Percentiles rank a stretch among this genome's conserved stretches.
Evolutionary conservation across 345 rosid genomes (phyloP).

Genomic region (Brassica carinata): DNA sequence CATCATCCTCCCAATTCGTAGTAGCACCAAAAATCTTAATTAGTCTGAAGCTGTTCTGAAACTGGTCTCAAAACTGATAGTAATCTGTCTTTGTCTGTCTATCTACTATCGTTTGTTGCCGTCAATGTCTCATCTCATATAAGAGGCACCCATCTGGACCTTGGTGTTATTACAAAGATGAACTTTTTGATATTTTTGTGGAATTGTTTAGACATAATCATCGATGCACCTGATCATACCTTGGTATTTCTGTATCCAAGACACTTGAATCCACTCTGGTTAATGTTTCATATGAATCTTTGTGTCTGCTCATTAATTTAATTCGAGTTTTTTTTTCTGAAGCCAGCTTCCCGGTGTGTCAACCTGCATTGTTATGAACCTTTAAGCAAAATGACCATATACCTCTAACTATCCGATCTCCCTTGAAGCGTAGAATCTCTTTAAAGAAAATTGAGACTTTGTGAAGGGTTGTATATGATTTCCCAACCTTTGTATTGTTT

Average conservation of each 20-base stretch:
- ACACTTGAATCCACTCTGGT: too few species aligned
- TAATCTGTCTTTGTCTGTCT: neutral
- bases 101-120: neutral
- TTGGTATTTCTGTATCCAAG: too few species aligned
- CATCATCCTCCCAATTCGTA: neutral
- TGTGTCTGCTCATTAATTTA: neutral
- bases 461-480: neutral
- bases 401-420: neutral
- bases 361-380: neutral
- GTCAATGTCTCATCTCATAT: neutral
- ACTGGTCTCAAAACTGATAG: neutral
- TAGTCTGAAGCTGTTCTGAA: too few species aligned
- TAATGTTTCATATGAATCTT: neutral
- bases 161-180: too few species aligned
- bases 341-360: neutral
- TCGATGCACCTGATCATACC: neutral
- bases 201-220: neutral
- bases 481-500: neutral
- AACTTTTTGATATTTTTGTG: too few species aligned
- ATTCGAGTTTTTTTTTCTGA: neutral
- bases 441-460: too few species aligned
- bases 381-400: neutral
- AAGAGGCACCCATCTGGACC: too few species aligned
- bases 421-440: too few species aligned
- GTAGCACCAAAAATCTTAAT: too few species aligned